These are phyloP conservation scores for Marvania coccoides DNA, from an alignment of 139 green algal species.

Conservation along the genomic window DNA sequence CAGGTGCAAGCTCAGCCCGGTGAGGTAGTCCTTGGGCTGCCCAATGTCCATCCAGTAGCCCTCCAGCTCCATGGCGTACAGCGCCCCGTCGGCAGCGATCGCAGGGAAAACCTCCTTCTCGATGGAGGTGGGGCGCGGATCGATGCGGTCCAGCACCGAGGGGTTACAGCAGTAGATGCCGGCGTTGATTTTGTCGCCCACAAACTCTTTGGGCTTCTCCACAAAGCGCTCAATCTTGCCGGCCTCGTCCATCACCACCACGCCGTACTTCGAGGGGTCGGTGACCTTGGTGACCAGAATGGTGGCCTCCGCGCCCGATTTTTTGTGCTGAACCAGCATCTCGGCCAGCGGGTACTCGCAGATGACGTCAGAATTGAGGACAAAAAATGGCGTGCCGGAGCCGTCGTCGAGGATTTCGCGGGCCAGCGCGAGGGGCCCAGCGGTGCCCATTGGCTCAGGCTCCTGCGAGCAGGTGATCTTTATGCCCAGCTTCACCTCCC, in stretches of 20 bases:
- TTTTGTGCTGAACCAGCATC: slow-evolving; percentile 74
- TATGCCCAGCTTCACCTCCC: slow-evolving; percentile 89
- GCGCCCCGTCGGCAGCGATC: slow-evolving; percentile 69
- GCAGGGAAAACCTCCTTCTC: slow-evolving; percentile 95
- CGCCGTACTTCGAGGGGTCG: slow-evolving; percentile 95
- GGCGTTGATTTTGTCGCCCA: slow-evolving; percentile 99
- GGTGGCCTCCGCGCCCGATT: slow-evolving; percentile 75
- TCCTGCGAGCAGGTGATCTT: slow-evolving; percentile 95
- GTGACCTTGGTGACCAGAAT: slow-evolving; percentile 91
- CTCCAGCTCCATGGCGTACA: slow-evolving; percentile 83
- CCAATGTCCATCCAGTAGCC: slow-evolving; percentile 99
- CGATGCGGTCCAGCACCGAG: slow-evolving; percentile 83
- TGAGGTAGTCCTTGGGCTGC: slow-evolving; percentile 90
- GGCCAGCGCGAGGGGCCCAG: slow-evolving; percentile 86
- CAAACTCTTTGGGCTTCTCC: slow-evolving; percentile 93
- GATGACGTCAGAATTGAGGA: slow-evolving; percentile 97
- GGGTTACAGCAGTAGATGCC: slow-evolving; percentile 91
- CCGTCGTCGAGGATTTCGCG: slow-evolving; percentile 83
- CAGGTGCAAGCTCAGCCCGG: slow-evolving; percentile 85
- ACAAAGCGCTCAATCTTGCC: slow-evolving; percentile 89
- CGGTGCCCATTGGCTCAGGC: slow-evolving; percentile 95
- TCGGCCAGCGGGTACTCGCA: slow-evolving; percentile 91
- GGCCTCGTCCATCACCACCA: slow-evolving; percentile 76
- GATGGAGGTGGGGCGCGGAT: slow-evolving; percentile 87
- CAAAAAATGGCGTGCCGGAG: slow-evolving; percentile 86